Evolutionary conservation across 257 asterid genomes (phyloP).

Genomic region (Penstemon newberryi): DNA sequence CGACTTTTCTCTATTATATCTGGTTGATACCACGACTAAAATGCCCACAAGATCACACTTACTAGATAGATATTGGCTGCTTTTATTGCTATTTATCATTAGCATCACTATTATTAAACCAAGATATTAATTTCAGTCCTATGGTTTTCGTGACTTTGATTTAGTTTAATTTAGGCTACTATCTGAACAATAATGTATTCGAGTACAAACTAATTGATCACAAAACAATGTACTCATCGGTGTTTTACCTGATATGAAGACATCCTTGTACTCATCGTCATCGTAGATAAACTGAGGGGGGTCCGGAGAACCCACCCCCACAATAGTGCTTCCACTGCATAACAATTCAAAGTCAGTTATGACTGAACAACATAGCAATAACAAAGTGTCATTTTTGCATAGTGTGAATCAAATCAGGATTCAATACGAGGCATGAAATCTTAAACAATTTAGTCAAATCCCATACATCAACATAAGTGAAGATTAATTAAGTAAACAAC

Average conservation of each 20-base stretch:
- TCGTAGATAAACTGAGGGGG: slow-evolving; percentile 86
- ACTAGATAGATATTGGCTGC: no score
- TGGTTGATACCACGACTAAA: no score
- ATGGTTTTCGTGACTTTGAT: neutral
- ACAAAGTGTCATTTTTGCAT: neutral
- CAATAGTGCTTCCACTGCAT: slow-evolving; percentile 93
- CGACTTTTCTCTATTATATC: no score
- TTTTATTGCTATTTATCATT: no score
- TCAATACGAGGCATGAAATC: neutral
- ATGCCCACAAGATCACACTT: no score
- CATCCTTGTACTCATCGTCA: slow-evolving; percentile 83
- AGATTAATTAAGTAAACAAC: neutral
- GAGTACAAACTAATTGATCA: neutral
- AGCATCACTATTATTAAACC: neutral
- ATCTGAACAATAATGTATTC: no score
- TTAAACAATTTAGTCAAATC: neutral
- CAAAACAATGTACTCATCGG: neutral
- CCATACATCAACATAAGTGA: neutral
- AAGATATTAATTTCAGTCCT: neutral
- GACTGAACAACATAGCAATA: neutral
- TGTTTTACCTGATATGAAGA: slow-evolving; percentile 74
- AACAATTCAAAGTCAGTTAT: slow-evolving; percentile 7
- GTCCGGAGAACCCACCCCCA: slow-evolving; percentile 91
- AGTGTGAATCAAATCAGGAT: neutral
- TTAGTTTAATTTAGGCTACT: neutral